These are phyloP conservation scores for Hirschfeldia incana DNA, from an alignment of 345 rosid species.

Conservation along the genomic window DNA sequence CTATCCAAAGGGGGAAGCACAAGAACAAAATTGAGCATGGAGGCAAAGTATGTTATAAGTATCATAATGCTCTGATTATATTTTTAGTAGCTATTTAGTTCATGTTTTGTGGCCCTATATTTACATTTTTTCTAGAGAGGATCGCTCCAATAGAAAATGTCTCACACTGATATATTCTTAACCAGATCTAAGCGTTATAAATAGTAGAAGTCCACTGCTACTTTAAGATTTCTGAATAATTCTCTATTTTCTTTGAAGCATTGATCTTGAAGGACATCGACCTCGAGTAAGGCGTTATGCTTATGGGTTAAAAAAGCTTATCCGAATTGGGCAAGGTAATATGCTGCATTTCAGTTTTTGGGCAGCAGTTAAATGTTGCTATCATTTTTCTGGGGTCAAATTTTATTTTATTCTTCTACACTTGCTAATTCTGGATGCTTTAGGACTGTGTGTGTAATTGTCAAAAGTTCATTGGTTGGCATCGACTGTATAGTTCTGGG, in stretches of 20 bases:
- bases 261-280: conserved; percentile 84
- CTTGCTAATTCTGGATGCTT: not conserved
- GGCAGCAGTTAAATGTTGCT: not conserved
- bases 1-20: conserved; percentile 61
- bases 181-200: not conserved
- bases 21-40: conserved; percentile 77
- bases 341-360: conserved; percentile 22
- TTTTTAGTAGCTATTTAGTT: not conserved
- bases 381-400: conserved; percentile 3
- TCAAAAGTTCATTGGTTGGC: not conserved
- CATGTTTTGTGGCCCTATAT: not conserved
- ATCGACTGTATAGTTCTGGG: not conserved
- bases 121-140: not conserved
- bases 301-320: conserved; percentile 68
- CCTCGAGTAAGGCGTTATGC: conserved; percentile 91
- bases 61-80: conserved; percentile 10
- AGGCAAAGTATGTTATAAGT: conserved; percentile 65
- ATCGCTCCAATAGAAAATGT: conserved; percentile 15
- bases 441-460: not conserved
- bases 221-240: conserved; percentile 10
- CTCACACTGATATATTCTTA: not conserved
- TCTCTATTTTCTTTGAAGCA: conserved; percentile 46
- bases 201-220: conserved; percentile 16
- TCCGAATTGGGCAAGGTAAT: conserved; percentile 90
- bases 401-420: not conserved